A percentile compares a stretch with the other conserved stretches of the same genome.
Conservation (phyloP, 2,329 filamentous ascomycete genomes). For the Mycogone perniciosa region DNA sequence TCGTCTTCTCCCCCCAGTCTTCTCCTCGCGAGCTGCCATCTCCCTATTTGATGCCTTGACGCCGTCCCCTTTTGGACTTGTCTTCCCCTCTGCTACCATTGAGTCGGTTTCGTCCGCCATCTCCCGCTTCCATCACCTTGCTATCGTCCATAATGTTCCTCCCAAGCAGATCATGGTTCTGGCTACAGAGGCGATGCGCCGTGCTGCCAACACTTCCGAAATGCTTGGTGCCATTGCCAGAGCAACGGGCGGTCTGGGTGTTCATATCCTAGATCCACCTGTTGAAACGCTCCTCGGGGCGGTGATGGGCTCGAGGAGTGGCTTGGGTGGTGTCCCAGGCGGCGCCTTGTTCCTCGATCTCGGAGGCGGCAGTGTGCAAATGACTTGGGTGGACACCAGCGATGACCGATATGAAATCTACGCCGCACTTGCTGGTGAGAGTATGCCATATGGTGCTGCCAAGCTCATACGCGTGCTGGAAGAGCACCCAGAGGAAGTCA, state of each 20-base stretch:
- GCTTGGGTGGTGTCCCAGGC: conserved; percentile 52
- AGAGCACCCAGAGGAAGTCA: conserved; percentile 31
- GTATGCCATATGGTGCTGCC: conserved; percentile 57
- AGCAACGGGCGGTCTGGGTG: conserved; percentile 56
- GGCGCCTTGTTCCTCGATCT: conserved; percentile 80
- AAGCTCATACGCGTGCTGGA: conserved; percentile 47
- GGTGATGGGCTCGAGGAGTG: conserved; percentile 69
- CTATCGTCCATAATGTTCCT: conserved; percentile 62
- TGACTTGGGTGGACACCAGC: conserved; percentile 54
- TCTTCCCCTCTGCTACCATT: conserved; percentile 53
- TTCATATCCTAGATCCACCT: conserved; percentile 67
- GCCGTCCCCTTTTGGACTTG: conserved; percentile 34
- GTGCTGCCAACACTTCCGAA: conserved; percentile 63
- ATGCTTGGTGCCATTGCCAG: conserved; percentile 60
- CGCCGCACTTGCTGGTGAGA: conserved; percentile 50
- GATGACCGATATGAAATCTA: conserved; percentile 40
- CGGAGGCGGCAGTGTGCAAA: conserved; percentile 65
- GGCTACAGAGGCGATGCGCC: conserved; percentile 84
- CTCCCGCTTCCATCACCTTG: conserved; percentile 64
- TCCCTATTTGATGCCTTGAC: conserved; percentile 80
- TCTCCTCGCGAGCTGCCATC: conserved; percentile 70
- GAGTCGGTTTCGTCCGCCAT: conserved; percentile 59
- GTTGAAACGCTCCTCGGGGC: conserved; percentile 81
- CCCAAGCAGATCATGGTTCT: conserved; percentile 62
- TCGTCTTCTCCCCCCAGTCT: conserved; percentile 70